Base-by-base conservation (phyloP, 176 grass and related monocot species). In the Cymbopogon citratus region DNA sequence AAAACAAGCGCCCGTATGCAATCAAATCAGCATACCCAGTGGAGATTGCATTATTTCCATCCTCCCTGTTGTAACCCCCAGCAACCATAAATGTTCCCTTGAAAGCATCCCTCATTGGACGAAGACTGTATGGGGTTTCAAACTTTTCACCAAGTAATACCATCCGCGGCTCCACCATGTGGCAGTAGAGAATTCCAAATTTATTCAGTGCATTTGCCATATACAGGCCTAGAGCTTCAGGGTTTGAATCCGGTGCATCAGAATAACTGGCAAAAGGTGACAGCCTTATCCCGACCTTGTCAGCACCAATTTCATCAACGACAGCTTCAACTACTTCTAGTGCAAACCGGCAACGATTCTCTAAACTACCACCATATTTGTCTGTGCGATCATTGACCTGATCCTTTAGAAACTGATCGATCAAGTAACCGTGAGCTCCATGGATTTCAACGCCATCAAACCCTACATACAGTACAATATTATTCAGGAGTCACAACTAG, bases 401-500 rank as follows among this genome's bases (percentile, higher is more conserved):
- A 73, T 92, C 94, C 65, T 93, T 94, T 25, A 97, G 64, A 79
- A 97, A 97, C 29, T 97, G 94, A 69, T 97, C 94, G 15, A 97
- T 90, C 84, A 97, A 88, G 75, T 94, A 97, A 71, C 89, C 91
- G 45, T 97, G 85, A 45, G 89, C 87, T 62, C 87, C 87, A 82
- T 97, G 94, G 36, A 97, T 91, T 82, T 97, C 94, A 81, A 97
- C 89, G 34, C 94, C 94, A 82, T 94, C 91, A 70, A 97, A 97
- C 76, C 89, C 94, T 97, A 67, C 59, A 73, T 7, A 13, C 35
- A 65, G 6, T 26, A 60, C 67, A 82, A 66, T 63, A 75, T 69
- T 51, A 44, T 45, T 81, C 7, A n/a, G 35, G 43, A 66, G 44
- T 66, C 35, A 72, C 34, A 45, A 44, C n/a, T n/a, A n/a, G n/a